These are phyloP conservation scores for Knoxdaviesia capensis DNA, from an alignment of 2,329 filamentous ascomycete genomes.

Conservation along the genomic window DNA sequence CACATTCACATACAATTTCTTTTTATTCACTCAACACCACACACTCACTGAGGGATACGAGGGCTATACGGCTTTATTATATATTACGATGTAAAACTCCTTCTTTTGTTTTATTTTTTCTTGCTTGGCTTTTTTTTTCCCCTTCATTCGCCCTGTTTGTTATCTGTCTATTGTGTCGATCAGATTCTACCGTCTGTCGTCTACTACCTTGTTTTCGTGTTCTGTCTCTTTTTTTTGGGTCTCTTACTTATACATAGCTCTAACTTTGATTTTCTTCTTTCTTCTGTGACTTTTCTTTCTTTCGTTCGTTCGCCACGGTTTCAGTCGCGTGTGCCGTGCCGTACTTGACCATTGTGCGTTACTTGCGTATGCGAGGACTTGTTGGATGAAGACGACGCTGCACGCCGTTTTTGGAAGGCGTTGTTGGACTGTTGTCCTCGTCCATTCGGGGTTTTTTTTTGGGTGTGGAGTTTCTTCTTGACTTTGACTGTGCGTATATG, in stretches of 20 bases:
- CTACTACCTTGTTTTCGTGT: slow-evolving; percentile 6
- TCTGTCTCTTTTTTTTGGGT: slow-evolving; percentile 12
- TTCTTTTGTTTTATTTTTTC: slow-evolving; percentile 10
- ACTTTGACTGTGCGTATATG: neutral
- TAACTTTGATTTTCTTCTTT: slow-evolving; percentile 6
- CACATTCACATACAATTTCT: slow-evolving; percentile 9
- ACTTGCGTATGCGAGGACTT: too few species aligned
- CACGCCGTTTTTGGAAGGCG: neutral
- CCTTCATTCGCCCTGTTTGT: slow-evolving; percentile 8
- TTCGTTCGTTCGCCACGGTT: slow-evolving; percentile 1
- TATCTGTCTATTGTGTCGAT: slow-evolving; percentile 11
- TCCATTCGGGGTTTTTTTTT: neutral
- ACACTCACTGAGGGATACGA: too few species aligned
- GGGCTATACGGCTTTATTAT: slow-evolving; percentile 9
- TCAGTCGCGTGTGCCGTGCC: neutral
- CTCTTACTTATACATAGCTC: slow-evolving; percentile 11
- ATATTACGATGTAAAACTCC: slow-evolving; percentile 8
- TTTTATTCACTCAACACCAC: slow-evolving; percentile 1
- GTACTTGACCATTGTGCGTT: too few species aligned
- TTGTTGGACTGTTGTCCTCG: neutral
- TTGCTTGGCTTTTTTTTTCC: slow-evolving; percentile 6
- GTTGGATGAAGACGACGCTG: neutral
- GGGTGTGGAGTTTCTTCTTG: neutral
- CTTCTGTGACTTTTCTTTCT: slow-evolving; percentile 8
- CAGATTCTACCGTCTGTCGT: slow-evolving; percentile 11